phyloP scores from a whole-genome alignment of 768 basidiomycete genomes.

The Suillus luteus region DNA sequence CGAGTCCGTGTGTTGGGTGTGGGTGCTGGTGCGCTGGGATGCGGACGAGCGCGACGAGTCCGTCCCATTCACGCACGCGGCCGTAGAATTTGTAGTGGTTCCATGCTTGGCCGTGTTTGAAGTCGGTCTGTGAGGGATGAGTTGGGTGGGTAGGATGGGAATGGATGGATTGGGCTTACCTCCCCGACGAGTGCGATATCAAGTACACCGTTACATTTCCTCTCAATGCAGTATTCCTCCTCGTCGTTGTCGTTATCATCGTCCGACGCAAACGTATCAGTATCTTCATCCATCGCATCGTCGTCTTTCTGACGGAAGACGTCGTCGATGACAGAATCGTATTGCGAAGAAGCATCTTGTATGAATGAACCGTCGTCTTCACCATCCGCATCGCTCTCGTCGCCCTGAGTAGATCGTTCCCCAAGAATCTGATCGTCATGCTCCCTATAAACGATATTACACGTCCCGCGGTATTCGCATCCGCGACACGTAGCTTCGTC shows the following conservation, averaged over 20 bases:
- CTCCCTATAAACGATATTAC: conserved; percentile 29
- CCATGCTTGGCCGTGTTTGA: conserved; percentile 49
- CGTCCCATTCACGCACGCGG: conserved; percentile 60
- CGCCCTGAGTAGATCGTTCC: not conserved
- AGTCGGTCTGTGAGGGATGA: conserved; percentile 45
- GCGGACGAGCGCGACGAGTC: conserved; percentile 54
- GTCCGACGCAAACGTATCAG: conserved; percentile 26
- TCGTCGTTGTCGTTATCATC: conserved; percentile 21
- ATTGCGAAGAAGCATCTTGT: not conserved
- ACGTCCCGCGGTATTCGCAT: conserved; percentile 29
- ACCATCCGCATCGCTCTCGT: conserved; percentile 2
- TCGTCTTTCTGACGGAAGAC: conserved; percentile 3
- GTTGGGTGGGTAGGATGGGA: not conserved
- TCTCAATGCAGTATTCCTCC: conserved; percentile 27
- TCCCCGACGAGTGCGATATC: conserved; percentile 66
- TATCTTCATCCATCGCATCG: conserved; percentile 15
- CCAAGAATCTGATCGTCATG: not conserved
- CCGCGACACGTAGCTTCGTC: conserved; percentile 40
- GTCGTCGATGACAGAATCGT: not conserved
- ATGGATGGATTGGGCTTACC: conserved; percentile 35
- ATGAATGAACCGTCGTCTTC: conserved; percentile 30
- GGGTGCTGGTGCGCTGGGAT: conserved; percentile 28
- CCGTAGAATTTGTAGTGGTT: conserved; percentile 50
- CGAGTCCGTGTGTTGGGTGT: conserved; percentile 13
- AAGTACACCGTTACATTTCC: conserved; percentile 53